These are phyloP conservation scores for Flaveria sonorensis DNA, from an alignment of 129 eudicot genomes.

Conservation along the genomic window DNA sequence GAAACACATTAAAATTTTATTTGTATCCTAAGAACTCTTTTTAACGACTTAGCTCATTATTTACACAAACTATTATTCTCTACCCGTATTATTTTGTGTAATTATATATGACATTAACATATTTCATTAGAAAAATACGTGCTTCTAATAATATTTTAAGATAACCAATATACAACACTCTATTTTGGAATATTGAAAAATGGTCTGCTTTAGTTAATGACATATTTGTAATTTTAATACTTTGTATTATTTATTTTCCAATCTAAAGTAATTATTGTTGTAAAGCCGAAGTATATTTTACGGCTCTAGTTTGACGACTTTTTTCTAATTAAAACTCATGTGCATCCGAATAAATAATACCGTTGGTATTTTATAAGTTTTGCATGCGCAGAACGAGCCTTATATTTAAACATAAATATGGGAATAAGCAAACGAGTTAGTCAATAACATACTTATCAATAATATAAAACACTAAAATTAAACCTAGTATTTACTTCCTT, in stretches of 20 bases:
- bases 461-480: not conserved
- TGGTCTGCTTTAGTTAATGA: no score
- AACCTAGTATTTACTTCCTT: no score
- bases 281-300: not conserved
- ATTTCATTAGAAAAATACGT: no score
- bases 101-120: not conserved
- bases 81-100: not conserved
- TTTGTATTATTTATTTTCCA: not conserved
- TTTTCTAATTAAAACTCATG: not conserved
- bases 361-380: not conserved
- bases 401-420: not conserved
- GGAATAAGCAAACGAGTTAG: not conserved
- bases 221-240: not conserved
- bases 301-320: not conserved
- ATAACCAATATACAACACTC: not conserved
- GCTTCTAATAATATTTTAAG: not conserved
- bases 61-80: no score
- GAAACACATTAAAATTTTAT: no score
- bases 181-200: no score
- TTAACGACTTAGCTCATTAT: no score
- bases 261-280: not conserved
- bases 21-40: no score
- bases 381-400: not conserved
- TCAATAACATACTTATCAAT: not conserved
- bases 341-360: not conserved